Percentiles rank a stretch among this genome's conserved stretches.
phyloP scores from a whole-genome alignment of 2,329 filamentous ascomycete genomes.

The Cladophialophora immunda region DNA sequence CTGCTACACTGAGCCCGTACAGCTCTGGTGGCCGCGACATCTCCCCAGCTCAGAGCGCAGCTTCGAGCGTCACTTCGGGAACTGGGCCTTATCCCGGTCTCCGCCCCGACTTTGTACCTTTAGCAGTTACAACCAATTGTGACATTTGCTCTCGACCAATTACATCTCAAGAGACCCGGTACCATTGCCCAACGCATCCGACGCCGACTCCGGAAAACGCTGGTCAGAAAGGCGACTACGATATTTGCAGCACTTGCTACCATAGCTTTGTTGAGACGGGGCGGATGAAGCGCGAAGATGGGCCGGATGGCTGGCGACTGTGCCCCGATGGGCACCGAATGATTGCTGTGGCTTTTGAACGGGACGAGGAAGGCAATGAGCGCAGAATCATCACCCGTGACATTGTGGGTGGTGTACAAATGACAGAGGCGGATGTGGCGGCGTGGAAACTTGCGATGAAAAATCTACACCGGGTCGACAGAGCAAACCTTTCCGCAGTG shows the following conservation, averaged over 20 bases:
- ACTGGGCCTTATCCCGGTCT: constrained; percentile 23
- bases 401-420: constrained; percentile 76
- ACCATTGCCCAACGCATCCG: constrained; percentile 72
- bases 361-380: constrained; percentile 70
- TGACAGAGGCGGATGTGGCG: constrained; percentile 66
- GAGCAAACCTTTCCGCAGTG: neutral
- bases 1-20: constrained; percentile 29
- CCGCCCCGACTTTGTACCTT: constrained; percentile 63
- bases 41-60: constrained; percentile 36
- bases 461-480: constrained; percentile 16
- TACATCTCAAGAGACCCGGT: constrained; percentile 72
- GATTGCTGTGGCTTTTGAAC: constrained; percentile 77
- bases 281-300: constrained; percentile 77
- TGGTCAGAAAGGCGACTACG: constrained; percentile 74
- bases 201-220: constrained; percentile 66
- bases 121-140: constrained; percentile 78
- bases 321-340: constrained; percentile 85
- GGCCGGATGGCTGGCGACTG: constrained; percentile 80
- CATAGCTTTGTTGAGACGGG: constrained; percentile 68
- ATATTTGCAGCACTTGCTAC: constrained; percentile 85
- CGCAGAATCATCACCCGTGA: constrained; percentile 74
- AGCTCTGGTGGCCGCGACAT: constrained; percentile 24
- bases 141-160: constrained; percentile 80
- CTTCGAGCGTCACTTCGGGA: constrained; percentile 34
- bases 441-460: constrained; percentile 36